Evolutionary conservation across 2,329 filamentous ascomycete genomes (phyloP), one percentile per base, ranked within the genome.

Genomic region (Xylogone sp.): DNA sequence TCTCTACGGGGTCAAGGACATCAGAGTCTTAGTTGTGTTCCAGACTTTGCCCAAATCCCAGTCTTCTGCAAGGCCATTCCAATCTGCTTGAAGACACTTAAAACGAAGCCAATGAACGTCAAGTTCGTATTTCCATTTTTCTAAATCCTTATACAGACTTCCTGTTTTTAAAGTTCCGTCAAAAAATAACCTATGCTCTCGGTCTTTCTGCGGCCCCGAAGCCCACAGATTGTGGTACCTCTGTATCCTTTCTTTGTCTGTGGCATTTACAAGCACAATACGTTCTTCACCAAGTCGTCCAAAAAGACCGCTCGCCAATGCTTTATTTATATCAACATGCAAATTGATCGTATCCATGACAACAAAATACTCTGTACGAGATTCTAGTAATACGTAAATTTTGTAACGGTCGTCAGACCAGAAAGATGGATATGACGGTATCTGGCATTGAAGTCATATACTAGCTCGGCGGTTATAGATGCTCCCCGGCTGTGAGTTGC

Each of bases 281-380:
- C 43, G 43, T 27, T 45, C 43, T 27, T 45, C 43, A 13, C 43
- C 43, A 21, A 45, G 21, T 13, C 43, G 43, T 19, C 43, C 43
- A 45, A 45, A 45, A 2, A 45, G 24, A 13, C 21, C 24, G 3
- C 43, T 27, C 18, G 21, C 18, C 21, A 45, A 27, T n/a, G 18
- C 43, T 21, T 22, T 21, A 9, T 19, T n/a, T 5, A 45, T 22
- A 45, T 19, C 18, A 27, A 45, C 43, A 19, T 45, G 43, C 6
- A 45, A 19, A 27, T 19, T 45, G 24, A 45, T 27, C 43, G 19
- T 27, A 9, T 27, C 21, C 18, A 45, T 13, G 18, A 27, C 24
- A 16, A 27, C 24, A 13, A 20, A 4, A 9, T 45, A 45, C 10
- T 22, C 21, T 27, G 16, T 27, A 3, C 43, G 21, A n/a, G 21